A percentile compares a stretch with the other conserved stretches of the same genome.
Conservation (phyloP, 2,329 filamentous ascomycete species). For the Graphilbum fragrans region DNA sequence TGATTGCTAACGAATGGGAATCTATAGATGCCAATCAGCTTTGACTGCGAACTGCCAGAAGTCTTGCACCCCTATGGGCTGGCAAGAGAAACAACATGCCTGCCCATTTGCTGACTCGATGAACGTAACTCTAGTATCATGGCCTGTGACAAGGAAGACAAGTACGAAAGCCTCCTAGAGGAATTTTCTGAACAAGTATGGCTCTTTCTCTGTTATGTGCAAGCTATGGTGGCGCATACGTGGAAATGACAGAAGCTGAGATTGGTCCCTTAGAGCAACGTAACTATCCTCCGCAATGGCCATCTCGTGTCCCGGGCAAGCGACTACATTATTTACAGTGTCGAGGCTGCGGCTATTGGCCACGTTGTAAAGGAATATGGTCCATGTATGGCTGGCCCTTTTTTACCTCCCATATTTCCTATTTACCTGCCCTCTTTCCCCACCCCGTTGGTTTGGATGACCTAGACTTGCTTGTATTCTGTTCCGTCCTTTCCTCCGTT, state of each 20-base stretch:
- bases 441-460: too few species aligned
- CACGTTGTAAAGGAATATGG: slow-evolving; percentile 79
- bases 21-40: not conserved
- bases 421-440: not conserved
- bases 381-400: slow-evolving; percentile 57
- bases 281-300: slow-evolving; percentile 87
- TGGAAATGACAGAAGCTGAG: slow-evolving; percentile 29
- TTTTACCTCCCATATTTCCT: not conserved
- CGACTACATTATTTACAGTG: slow-evolving; percentile 98
- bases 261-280: slow-evolving; percentile 50
- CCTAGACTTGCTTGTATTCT: too few species aligned
- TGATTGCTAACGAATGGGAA: slow-evolving; percentile 2
- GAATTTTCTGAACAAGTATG: slow-evolving; percentile 84
- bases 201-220: slow-evolving; percentile 16
- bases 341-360: slow-evolving; percentile 86
- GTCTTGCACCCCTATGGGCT: too few species aligned
- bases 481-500: not conserved
- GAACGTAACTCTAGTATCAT: slow-evolving; percentile 53
- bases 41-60: too few species aligned
- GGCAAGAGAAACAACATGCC: not conserved
- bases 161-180: slow-evolving; percentile 65
- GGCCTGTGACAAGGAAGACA: slow-evolving; percentile 87
- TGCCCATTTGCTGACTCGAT: slow-evolving; percentile 3
- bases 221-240: slow-evolving; percentile 14
- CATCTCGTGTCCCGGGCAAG: slow-evolving; percentile 90